phyloP scores from a whole-genome alignment of 148 eudicot species.

The Vaccinium myrtillus region DNA sequence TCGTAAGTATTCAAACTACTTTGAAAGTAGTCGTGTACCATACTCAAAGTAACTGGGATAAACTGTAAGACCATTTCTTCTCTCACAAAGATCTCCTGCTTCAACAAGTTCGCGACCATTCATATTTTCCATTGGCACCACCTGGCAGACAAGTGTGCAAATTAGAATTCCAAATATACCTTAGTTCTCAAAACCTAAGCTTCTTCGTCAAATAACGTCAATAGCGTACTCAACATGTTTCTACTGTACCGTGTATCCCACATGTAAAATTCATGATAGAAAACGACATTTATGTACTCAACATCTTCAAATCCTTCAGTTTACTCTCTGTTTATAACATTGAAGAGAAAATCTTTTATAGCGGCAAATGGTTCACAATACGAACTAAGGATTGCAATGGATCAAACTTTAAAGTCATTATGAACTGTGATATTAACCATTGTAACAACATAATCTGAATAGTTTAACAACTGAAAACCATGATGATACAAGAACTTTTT shows the following conservation, averaged over 20 bases:
- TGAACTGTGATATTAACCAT: background rate
- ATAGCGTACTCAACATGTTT: background rate
- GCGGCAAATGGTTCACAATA: background rate
- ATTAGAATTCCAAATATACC: slow-evolving; percentile 5
- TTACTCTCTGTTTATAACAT: background rate
- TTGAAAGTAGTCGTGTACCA: slow-evolving; percentile 11
- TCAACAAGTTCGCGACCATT: slow-evolving; percentile 93
- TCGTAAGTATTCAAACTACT: slow-evolving; percentile 7
- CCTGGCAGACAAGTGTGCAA: slow-evolving; percentile 37
- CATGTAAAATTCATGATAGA: background rate
- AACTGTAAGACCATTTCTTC: slow-evolving; percentile 72
- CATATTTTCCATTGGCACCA: slow-evolving; percentile 87
- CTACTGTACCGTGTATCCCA: background rate
- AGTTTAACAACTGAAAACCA: background rate
- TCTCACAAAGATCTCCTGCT: slow-evolving; percentile 90
- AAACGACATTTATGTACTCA: background rate
- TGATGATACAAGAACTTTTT: background rate
- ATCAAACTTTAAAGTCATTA: background rate
- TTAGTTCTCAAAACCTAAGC: background rate
- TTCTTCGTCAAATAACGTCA: background rate
- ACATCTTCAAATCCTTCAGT: background rate
- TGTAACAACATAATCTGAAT: background rate
- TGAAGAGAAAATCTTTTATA: too few species aligned
- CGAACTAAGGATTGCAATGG: background rate
- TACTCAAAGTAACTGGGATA: slow-evolving; percentile 5